Evolutionary conservation across 116 monocot species (phyloP).

Genomic region (Trichopus zeylanicus): DNA sequence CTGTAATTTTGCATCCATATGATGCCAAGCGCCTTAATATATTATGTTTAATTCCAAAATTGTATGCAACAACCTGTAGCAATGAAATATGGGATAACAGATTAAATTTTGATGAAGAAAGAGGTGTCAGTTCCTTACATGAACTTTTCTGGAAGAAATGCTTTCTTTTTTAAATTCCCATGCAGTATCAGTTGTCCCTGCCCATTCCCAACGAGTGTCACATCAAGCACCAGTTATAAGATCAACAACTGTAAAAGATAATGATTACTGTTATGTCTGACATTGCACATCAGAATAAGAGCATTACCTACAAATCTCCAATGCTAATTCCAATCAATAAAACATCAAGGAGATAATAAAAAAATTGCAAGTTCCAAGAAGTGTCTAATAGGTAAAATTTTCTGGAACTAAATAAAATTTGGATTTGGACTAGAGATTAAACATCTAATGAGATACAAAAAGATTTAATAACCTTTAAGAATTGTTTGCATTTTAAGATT

Average conservation of each 20-base stretch:
- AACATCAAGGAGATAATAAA: too few species aligned
- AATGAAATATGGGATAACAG: neutral
- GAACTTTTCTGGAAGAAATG: slow-evolving; percentile 25
- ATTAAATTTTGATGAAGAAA: neutral
- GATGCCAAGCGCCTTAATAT: slow-evolving; percentile 88
- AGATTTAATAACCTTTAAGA: too few species aligned
- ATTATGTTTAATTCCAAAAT: slow-evolving; percentile 94
- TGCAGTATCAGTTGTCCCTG: slow-evolving; percentile 36
- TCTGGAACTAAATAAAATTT: too few species aligned
- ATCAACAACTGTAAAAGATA: slow-evolving; percentile 66
- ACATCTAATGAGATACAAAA: too few species aligned
- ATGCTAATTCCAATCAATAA: too few species aligned
- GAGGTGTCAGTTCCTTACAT: slow-evolving; percentile 30
- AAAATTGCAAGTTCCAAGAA: too few species aligned
- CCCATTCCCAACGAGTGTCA: slow-evolving; percentile 67
- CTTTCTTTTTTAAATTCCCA: slow-evolving; percentile 69
- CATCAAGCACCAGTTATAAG: slow-evolving; percentile 86
- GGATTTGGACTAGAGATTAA: too few species aligned
- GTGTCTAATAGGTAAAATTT: too few species aligned
- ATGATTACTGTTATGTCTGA: neutral
- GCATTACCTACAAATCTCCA: too few species aligned
- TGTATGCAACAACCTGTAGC: slow-evolving; percentile 86
- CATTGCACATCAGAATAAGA: neutral
- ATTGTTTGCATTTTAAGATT: too few species aligned
- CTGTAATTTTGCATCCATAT: slow-evolving; percentile 90